Conservation (phyloP, 306 rosid species). For the Vicia villosa region DNA sequence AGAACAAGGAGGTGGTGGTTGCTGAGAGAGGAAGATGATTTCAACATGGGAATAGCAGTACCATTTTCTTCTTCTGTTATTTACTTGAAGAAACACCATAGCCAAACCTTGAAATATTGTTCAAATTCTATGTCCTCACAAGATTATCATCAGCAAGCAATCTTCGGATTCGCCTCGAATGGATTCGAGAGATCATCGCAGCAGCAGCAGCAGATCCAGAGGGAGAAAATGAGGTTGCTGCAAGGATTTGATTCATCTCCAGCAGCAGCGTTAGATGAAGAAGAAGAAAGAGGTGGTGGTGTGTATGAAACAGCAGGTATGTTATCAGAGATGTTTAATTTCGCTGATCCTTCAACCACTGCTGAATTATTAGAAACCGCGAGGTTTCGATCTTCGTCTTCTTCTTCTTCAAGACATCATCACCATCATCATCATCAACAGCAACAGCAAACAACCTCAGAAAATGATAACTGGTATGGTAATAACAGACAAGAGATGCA, state of each 20-base stretch:
- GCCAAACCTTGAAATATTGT: neutral
- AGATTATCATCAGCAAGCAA: slow-evolving; percentile 75
- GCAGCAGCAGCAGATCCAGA: slow-evolving; percentile 62
- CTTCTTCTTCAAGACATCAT: slow-evolving; percentile 29
- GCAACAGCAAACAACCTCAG: slow-evolving; percentile 29
- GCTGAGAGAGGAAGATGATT: slow-evolving; percentile 27
- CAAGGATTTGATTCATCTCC: slow-evolving; percentile 55
- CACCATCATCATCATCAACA: neutral
- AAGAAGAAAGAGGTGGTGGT: slow-evolving; percentile 57
- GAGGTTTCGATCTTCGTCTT: slow-evolving; percentile 36
- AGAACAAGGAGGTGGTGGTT: slow-evolving; percentile 18
- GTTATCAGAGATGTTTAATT: slow-evolving; percentile 93
- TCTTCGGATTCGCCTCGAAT: slow-evolving; percentile 67
- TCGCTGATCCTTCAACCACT: slow-evolving; percentile 43
- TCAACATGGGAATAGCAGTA: slow-evolving; percentile 65
- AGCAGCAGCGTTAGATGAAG: neutral
- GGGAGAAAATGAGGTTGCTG: slow-evolving; percentile 59
- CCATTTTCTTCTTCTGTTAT: slow-evolving; percentile 13
- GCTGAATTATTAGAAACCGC: slow-evolving; percentile 58
- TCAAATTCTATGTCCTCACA: slow-evolving; percentile 83
- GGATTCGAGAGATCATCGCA: slow-evolving; percentile 75
- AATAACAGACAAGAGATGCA: slow-evolving; percentile 41
- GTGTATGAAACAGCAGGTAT: slow-evolving; percentile 51
- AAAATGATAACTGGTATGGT: slow-evolving; percentile 61
- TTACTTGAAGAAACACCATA: neutral